Percentiles rank a stretch among this genome's conserved stretches.
Conservation (phyloP, 2,329 filamentous ascomycete species). For the Rutstroemia sp. region DNA sequence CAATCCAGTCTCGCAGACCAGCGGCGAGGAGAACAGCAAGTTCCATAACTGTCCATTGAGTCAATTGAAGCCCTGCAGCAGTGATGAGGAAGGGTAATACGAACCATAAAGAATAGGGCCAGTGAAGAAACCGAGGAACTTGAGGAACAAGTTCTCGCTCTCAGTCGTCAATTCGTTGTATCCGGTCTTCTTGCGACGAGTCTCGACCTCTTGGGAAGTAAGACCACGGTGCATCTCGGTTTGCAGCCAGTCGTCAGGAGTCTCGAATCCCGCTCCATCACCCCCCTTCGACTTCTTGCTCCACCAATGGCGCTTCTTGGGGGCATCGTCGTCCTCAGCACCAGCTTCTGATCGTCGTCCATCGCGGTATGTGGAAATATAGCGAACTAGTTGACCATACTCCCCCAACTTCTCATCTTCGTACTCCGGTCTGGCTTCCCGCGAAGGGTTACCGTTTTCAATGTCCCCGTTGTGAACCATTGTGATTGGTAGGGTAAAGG, state of each 20-base stretch:
- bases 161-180: conserved; percentile 67
- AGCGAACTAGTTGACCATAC: conserved; percentile 58
- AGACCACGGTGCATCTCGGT: conserved; percentile 63
- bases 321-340: conserved; percentile 34
- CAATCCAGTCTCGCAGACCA: conserved; percentile 69
- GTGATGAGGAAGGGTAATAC: conserved; percentile 25
- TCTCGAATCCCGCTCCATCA: conserved; percentile 31
- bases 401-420: conserved; percentile 40
- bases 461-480: conserved; percentile 7
- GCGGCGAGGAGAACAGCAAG: conserved; percentile 65
- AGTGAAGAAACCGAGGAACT: conserved; percentile 69
- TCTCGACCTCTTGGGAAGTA: conserved; percentile 49
- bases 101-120: conserved; percentile 71
- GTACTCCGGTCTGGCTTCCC: conserved; percentile 5
- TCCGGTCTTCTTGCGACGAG: conserved; percentile 56
- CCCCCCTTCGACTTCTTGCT: conserved; percentile 43
- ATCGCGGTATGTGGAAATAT: conserved; percentile 60
- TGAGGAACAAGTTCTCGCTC: conserved; percentile 68
- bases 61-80: conserved; percentile 7
- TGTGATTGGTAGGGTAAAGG: conserved; percentile 5
- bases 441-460: conserved; percentile 4
- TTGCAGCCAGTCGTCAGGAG: conserved; percentile 60
- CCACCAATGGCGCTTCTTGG: conserved; percentile 39
- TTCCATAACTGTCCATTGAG: conserved; percentile 56
- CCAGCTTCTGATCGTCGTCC: conserved; percentile 40